Base-by-base conservation (phyloP, 2,329 filamentous ascomycete species). In the Aspergillus spinulosporus region DNA sequence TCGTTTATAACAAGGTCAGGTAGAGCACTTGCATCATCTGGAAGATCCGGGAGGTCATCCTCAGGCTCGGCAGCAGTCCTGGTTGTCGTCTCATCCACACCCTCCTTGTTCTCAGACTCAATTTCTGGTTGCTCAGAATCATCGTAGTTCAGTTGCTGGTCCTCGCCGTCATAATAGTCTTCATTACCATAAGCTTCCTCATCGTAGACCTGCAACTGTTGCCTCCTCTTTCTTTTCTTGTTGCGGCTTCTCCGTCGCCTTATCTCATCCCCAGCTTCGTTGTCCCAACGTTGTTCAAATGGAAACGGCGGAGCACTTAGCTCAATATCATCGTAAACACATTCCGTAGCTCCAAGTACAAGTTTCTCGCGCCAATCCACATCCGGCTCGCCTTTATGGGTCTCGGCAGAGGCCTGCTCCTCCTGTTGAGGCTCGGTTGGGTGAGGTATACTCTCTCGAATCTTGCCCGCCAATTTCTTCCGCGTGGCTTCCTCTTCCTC, bases 221-320 rank as follows among this genome's bases (percentile, higher is more conserved):
- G 83, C 66, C 82, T 85, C 54, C 67, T 66, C 64, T 74, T 76
- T 26, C 70, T 64, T 59, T 70, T 75, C 58, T 69, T 74, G 34
- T 64, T 64, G 54, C 61, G 67, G 21, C 67, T 72, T 60, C 71
- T 74, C 57, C 63, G 69, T 60, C 71, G 70, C 55, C 66, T 73
- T 61, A 78, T 79, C 66, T 62, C 68, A 49, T 66, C 62, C 52
- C 83, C 81, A 65, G 92, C 89, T 59, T 91, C 87, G 3, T 84
- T 82, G 72, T 96, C 90, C 93, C 92, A 97, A 46, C 89, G 84
- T 71, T 97, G 92, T 12, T 89, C 80, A 71, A 97, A 97, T 0
- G 92, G 92, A 67, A 95, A 97, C 0, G 92, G 90, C 0, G 93
- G 92, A 34, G 89, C 82, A 52, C 83, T 88, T 45, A 96, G 78